A percentile compares a stretch with the other conserved stretches of the same genome.
Conservation (phyloP, 768 basidiomycete species). For the Tricholoma matsutake region DNA sequence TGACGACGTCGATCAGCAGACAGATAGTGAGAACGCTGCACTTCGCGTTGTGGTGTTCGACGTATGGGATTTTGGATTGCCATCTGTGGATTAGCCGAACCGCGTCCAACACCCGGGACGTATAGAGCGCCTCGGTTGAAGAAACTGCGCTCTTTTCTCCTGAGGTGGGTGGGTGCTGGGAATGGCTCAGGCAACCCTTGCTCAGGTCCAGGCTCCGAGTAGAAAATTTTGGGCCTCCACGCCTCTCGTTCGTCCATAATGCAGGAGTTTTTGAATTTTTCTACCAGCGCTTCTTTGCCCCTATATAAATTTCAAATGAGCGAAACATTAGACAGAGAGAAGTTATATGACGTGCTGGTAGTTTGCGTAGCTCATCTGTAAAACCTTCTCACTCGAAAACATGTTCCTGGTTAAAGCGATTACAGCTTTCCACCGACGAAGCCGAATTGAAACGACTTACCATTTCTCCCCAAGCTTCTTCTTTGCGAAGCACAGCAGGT, state of each 20-base stretch:
- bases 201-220: conserved; percentile 63
- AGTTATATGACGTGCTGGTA: conserved; percentile 65
- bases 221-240: conserved; percentile 85
- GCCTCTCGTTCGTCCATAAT: conserved; percentile 86
- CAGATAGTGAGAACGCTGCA: conserved; percentile 5
- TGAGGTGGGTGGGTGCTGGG: conserved; percentile 76
- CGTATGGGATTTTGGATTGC: conserved; percentile 14
- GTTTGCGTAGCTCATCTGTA: conserved; percentile 91
- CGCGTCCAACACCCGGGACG: conserved; percentile 31
- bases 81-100: conserved; percentile 7
- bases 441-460: conserved; percentile 32
- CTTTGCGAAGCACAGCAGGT: conserved; percentile 74
- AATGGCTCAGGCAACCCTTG: conserved; percentile 80
- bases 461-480: conserved; percentile 77
- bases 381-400: conserved; percentile 87
- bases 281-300: conserved; percentile 87
- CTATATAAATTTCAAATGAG: conserved; percentile 37
- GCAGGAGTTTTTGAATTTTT: conserved; percentile 88
- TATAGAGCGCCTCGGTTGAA: conserved; percentile 73
- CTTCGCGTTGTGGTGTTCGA: conserved; percentile 14
- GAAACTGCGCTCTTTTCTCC: conserved; percentile 80
- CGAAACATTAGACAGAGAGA: conserved; percentile 6
- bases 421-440: conserved; percentile 2
- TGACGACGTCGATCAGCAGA: background rate
- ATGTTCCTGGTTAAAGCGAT: conserved; percentile 60